Percentiles rank a stretch among this genome's conserved stretches.
Evolutionary conservation across 331 rosid species (phyloP).

Genomic region (Quercus lobata): DNA sequence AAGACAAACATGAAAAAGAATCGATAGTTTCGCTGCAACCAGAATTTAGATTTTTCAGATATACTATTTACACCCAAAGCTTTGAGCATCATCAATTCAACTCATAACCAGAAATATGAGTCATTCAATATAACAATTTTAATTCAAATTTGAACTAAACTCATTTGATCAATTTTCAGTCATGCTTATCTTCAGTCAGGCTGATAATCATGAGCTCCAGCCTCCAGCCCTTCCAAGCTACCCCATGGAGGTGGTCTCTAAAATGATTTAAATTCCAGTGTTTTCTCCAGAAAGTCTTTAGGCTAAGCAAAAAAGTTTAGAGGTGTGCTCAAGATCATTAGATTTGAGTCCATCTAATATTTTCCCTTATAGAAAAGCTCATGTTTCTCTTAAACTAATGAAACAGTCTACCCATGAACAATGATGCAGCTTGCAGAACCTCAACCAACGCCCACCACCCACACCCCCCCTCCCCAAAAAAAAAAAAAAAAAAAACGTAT

Average conservation of each 20-base stretch:
- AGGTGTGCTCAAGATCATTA: not conserved
- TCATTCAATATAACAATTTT: not conserved
- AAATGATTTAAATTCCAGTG: not conserved
- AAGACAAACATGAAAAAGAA: conserved; percentile 99
- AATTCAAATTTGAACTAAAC: not conserved
- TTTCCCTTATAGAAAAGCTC: not conserved
- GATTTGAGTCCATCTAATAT: not conserved
- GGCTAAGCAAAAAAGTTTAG: conserved; percentile 4
- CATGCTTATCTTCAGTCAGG: not conserved
- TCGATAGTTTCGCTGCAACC: conserved; percentile 91
- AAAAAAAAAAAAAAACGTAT: not conserved
- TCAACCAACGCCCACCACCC: no score
- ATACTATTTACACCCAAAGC: not conserved
- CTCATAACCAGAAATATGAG: not conserved
- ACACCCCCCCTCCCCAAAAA: not conserved
- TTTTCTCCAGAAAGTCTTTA: not conserved
- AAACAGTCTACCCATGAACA: not conserved
- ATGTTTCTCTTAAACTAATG: not conserved
- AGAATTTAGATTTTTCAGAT: conserved; percentile 31
- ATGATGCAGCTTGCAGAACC: not conserved
- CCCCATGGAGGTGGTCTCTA: not conserved
- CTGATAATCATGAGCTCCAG: not conserved
- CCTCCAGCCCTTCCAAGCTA: not conserved
- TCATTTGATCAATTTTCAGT: not conserved
- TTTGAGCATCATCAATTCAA: not conserved